These are phyloP conservation scores for Agaricus sinodeliciosus DNA, from an alignment of 768 basidiomycete species.

Conservation along the genomic window DNA sequence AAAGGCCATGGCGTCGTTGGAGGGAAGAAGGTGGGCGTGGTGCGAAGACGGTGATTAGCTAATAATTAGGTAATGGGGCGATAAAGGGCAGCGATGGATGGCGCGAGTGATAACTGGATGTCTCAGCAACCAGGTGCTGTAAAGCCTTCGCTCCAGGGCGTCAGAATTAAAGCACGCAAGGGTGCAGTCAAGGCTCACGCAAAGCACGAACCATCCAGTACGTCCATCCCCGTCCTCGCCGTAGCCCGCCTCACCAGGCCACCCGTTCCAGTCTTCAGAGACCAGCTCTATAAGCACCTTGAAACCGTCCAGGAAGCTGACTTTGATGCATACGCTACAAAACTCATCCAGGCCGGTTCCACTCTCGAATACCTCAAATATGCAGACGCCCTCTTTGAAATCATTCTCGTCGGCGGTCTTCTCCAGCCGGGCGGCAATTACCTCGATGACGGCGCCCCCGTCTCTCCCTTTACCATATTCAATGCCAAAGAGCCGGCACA, in stretches of 20 bases:
- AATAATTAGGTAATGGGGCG: slow-evolving; percentile 4
- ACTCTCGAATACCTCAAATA: slow-evolving; percentile 96
- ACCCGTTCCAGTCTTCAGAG: slow-evolving; percentile 82
- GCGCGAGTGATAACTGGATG: slow-evolving; percentile 49
- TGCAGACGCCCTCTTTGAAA: slow-evolving; percentile 93
- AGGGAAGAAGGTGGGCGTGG: slow-evolving; percentile 2
- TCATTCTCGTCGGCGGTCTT: slow-evolving; percentile 91
- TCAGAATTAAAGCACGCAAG: slow-evolving; percentile 90
- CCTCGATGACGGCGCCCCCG: slow-evolving; percentile 79
- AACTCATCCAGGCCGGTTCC: slow-evolving; percentile 87
- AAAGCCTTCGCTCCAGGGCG: slow-evolving; percentile 90
- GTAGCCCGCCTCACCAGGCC: background rate
- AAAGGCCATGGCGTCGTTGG: slow-evolving; percentile 28
- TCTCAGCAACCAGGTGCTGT: slow-evolving; percentile 80
- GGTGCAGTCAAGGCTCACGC: slow-evolving; percentile 88
- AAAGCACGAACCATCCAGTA: slow-evolving; percentile 86
- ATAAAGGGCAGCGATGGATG: slow-evolving; percentile 4
- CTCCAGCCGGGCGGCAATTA: slow-evolving; percentile 94
- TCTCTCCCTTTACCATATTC: slow-evolving; percentile 85
- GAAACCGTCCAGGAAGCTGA: slow-evolving; percentile 76
- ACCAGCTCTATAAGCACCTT: slow-evolving; percentile 87
- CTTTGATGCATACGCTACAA: slow-evolving; percentile 75
- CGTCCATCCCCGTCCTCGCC: slow-evolving; percentile 8
- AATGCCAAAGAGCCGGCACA: slow-evolving; percentile 73
- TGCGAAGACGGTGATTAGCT: slow-evolving; percentile 9